Base-by-base conservation (phyloP, 176 grass and related monocot genomes). In the Aegilops tauschii region DNA sequence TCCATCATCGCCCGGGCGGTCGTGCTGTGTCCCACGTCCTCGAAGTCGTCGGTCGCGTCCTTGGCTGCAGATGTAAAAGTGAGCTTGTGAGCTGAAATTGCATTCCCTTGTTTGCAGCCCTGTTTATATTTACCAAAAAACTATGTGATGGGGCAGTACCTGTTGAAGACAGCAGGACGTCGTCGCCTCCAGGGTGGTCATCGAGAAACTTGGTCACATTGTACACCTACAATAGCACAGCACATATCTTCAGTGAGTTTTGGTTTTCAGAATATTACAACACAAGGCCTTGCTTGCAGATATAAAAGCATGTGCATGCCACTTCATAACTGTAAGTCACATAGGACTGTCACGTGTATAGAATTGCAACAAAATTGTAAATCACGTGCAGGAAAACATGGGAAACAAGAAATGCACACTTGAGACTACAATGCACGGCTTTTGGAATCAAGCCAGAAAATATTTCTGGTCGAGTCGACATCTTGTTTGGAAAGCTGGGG, bases 171-270 rank as follows among this genome's bases (percentile, higher is more conserved):
- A 98, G 62, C 65, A 98, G 77, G 75, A 98, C 93, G 75, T 98
- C 96, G 45, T 98, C 96, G 61, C 96, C 96, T 79, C 96, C 96
- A 79, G 96, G 96, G 86, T 98, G 96, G 82, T 98, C 96, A 74
- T 98, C 96, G 56, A 96, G 87, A 76, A 98, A 98, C 78, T 94
- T 98, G 64, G 96, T 98, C 77, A 98, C 93, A 87, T 98, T 82
- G 90, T 98, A 96, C 63, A 98, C 96, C 96, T 96, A 75, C n/a
- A n/a, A n/a, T n/a, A n/a, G n/a, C n/a, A n/a, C n/a, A n/a, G n/a
- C n/a, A n/a, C n/a, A n/a, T n/a, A n/a, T n/a, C n/a, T n/a, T n/a
- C n/a, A n/a, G 45, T 77, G 73, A 69, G 49, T 30, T 23, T 21
- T 17, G 6, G 64, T 31, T 69, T 54, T 54, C 5, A 54, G 0